Evolutionary conservation across 2,329 filamentous ascomycete genomes (phyloP).

Genomic region (Aspergillus quadricinctus): DNA sequence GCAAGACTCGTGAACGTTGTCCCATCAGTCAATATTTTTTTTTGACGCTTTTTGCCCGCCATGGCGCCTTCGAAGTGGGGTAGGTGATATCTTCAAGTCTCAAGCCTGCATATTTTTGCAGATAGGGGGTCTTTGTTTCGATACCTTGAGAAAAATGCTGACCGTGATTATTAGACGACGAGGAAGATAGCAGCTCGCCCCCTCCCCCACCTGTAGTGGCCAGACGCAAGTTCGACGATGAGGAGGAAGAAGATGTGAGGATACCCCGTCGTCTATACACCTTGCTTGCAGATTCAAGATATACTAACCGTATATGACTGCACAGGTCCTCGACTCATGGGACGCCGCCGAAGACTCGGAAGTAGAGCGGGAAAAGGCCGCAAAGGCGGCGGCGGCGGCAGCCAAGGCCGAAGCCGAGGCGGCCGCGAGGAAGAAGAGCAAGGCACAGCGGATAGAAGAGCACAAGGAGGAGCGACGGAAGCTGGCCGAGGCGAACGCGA

Average conservation of each 20-base stretch:
- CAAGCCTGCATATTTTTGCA: not conserved
- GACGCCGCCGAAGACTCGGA: slow-evolving; percentile 96
- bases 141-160: slow-evolving; percentile 2
- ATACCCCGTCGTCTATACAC: not conserved
- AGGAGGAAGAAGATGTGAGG: slow-evolving; percentile 79
- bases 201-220: slow-evolving; percentile 44
- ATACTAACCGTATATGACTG: not conserved
- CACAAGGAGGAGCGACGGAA: slow-evolving; percentile 60
- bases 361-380: slow-evolving; percentile 89
- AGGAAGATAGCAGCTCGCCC: slow-evolving; percentile 53
- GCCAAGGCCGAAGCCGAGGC: slow-evolving; percentile 85
- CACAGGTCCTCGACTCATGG: slow-evolving; percentile 89
- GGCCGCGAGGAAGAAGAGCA: slow-evolving; percentile 85
- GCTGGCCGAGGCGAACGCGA: slow-evolving; percentile 56
- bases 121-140: not conserved
- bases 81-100: slow-evolving; percentile 27
- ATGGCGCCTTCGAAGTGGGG: slow-evolving; percentile 50
- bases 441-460: slow-evolving; percentile 79
- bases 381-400: slow-evolving; percentile 79
- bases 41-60: slow-evolving; percentile 19
- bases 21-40: slow-evolving; percentile 5
- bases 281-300: not conserved
- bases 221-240: slow-evolving; percentile 80
- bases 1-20: slow-evolving; percentile 2
- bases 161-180: slow-evolving; percentile 30